phyloP scores from a whole-genome alignment of 202 grass and related monocot genomes.

The Saccharum hybrid region DNA sequence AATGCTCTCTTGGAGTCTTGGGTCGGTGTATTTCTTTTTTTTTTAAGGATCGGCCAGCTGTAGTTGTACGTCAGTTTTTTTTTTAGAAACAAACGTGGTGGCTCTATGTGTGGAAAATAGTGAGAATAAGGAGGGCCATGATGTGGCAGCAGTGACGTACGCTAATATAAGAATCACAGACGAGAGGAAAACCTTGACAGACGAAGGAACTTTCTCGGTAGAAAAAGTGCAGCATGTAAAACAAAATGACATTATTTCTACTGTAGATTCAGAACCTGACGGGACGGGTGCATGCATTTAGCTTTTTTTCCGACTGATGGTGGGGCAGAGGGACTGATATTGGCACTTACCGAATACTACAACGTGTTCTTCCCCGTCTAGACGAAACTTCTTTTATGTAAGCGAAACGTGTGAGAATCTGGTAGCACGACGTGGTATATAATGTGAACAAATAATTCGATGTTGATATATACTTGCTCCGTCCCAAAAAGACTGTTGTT shows the following conservation, averaged over 20 bases:
- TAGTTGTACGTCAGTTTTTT: constrained; percentile 5
- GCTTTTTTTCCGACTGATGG: background rate
- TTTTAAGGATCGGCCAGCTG: constrained; percentile 4
- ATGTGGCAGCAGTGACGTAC: constrained; percentile 31
- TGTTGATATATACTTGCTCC: no score
- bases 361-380: constrained; percentile 4
- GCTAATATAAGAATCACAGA: background rate
- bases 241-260: background rate
- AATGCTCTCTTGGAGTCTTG: background rate
- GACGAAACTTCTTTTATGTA: constrained; percentile 28
- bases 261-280: constrained; percentile 27
- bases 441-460: no score
- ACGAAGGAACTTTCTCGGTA: constrained; percentile 15
- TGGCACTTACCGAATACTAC: constrained; percentile 2
- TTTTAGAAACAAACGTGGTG: background rate
- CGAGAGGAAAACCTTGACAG: constrained; percentile 11
- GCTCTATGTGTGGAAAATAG: constrained; percentile 40
- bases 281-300: constrained; percentile 11
- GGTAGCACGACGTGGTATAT: background rate
- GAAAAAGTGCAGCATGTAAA: background rate
- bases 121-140: constrained; percentile 5
- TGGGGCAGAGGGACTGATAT: constrained; percentile 23
- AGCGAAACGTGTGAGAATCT: constrained; percentile 10
- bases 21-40: background rate
- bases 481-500: no score